Conservation (phyloP, 257 asterid genomes). For the Euphrasia confusa region DNA sequence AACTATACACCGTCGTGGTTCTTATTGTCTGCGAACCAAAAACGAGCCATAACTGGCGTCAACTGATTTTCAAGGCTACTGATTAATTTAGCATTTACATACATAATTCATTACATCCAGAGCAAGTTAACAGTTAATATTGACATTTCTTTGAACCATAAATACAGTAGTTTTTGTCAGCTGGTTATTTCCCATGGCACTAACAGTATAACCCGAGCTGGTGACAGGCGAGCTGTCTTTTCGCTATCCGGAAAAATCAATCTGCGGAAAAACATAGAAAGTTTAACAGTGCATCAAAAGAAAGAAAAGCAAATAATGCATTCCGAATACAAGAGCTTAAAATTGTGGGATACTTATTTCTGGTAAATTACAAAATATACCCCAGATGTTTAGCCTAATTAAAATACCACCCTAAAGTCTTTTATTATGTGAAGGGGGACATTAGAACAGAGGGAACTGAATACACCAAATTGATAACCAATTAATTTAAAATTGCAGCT, state of each 20-base stretch:
- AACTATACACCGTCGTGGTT: too few relatives aligned
- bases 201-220: neutral
- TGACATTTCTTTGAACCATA: too few relatives aligned
- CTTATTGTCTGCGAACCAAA: too few relatives aligned
- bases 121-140: too few relatives aligned
- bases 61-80: too few relatives aligned
- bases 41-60: too few relatives aligned
- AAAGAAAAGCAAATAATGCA: neutral
- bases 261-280: neutral
- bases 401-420: neutral
- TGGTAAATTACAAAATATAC: neutral
- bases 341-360: neutral
- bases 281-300: neutral
- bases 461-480: neutral
- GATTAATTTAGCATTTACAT: too few relatives aligned
- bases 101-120: too few relatives aligned
- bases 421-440: too few relatives aligned
- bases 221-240: neutral
- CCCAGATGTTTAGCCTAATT: neutral
- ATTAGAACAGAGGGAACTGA: neutral
- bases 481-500: neutral
- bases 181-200: too few relatives aligned
- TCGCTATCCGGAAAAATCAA: neutral
- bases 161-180: too few relatives aligned
- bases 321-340: neutral